These are phyloP conservation scores for Ceriops decandra DNA, from an alignment of 345 rosid species.

Conservation along the genomic window DNA sequence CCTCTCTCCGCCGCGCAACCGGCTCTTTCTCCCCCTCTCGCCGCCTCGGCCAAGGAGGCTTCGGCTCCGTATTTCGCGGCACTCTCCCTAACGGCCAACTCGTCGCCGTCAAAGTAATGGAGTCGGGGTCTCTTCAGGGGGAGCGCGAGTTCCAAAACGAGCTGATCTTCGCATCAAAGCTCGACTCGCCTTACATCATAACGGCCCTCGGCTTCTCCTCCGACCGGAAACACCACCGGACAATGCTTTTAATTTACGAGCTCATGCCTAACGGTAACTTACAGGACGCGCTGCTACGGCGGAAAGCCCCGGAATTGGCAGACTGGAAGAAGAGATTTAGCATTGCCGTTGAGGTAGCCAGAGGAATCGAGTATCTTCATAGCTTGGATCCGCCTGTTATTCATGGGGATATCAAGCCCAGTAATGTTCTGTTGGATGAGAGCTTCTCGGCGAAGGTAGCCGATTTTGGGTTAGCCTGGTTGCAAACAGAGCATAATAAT, in stretches of 20 bases:
- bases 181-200: conserved; percentile 52
- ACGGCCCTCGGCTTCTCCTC: conserved; percentile 77
- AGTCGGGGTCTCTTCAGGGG: conserved; percentile 88
- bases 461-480: conserved; percentile 85
- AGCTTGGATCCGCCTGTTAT: conserved; percentile 63
- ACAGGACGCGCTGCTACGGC: conserved; percentile 78
- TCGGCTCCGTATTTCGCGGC: conserved; percentile 82
- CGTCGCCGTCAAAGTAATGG: conserved; percentile 88
- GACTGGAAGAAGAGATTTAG: conserved; percentile 61
- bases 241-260: conserved; percentile 73
- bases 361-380: conserved; percentile 70
- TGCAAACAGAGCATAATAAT: conserved; percentile 49
- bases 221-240: conserved; percentile 57
- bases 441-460: conserved; percentile 66
- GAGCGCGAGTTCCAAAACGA: conserved; percentile 97
- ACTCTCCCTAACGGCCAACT: conserved; percentile 36
- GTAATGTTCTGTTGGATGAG: conserved; percentile 70
- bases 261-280: conserved; percentile 81
- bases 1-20: conserved; percentile 76
- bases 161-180: conserved; percentile 66
- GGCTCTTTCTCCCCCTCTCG: conserved; percentile 65
- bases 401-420: conserved; percentile 89
- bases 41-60: conserved; percentile 93
- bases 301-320: conserved; percentile 61
- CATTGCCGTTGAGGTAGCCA: conserved; percentile 59